Base-by-base conservation (phyloP, 352 stramenopile species). In the Phytophthora capsici region DNA sequence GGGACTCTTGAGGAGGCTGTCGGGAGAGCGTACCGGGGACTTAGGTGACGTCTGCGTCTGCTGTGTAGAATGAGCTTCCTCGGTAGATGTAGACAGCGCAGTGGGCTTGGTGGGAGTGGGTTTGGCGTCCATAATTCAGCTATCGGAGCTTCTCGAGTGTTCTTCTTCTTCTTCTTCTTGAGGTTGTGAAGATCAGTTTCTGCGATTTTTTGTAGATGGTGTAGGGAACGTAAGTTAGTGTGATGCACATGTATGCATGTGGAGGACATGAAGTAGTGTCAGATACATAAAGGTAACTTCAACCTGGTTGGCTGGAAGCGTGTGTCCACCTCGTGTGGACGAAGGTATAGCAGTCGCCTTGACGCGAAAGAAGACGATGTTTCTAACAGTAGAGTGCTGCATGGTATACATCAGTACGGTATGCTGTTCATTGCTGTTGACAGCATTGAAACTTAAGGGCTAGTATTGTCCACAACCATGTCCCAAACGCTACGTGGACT, bases 1-100 rank as follows among this genome's bases (percentile, higher is more conserved):
- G 23, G 80, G 80, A 55, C 80, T 89, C 49, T 79, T 79, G 30
- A 79, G 55, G 16, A 61, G 36, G 55, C 49, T 60, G 32, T n/a
- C 45, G 40, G 71, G 65, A 37, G 65, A 69, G 6, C 32, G 28
- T 14, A 13, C 19, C 22, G 67, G 45, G 30, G 63, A 78, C 66
- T 74, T 69, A 17, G 44, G 36, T 41, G 36, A 20, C 26, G 26
- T 23, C 14, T 51, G 19, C 9, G 28, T 14, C 0, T 34, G 28
- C 8, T 34, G 28, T 14, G 28, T 34, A 17, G 50, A 19, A 3
- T 52, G n/a, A 17, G 12, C 17, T 36, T 48, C 19, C 5, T 43
- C 3, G 17, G 38, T 20, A 1, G 49, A 13, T 5, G 49, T 34
- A 6, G 50, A 57, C 20, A 46, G 40, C 17, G 54, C 55, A 17